phyloP scores from a whole-genome alignment of 495 filamentous ascomycete species.

The Aspergillus incahuasiensis region DNA sequence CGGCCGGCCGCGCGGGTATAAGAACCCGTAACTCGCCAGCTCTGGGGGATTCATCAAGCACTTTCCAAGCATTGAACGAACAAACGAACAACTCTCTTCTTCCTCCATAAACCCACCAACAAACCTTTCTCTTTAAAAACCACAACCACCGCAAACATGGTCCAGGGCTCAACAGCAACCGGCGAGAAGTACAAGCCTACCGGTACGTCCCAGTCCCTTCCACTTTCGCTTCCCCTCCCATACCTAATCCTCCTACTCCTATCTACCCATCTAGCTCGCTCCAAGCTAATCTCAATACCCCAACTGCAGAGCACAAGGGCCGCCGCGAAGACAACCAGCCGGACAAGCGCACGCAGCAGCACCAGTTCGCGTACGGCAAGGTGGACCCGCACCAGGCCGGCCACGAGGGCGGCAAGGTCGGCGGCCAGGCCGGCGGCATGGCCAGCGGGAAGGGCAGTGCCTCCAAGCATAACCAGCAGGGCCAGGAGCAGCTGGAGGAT shows the following conservation, averaged over 20 bases:
- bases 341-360: conserved; percentile 11
- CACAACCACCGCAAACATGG: neutral
- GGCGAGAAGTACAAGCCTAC: conserved; percentile 11
- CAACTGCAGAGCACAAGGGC: conserved; percentile 2
- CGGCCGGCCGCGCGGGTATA: neutral
- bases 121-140: neutral
- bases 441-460: conserved; percentile 4
- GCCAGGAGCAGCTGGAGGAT: neutral
- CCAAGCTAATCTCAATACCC: too few relatives aligned
- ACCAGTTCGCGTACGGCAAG: conserved; percentile 10
- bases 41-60: neutral
- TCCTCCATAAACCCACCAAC: neutral
- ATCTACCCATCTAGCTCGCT: too few relatives aligned
- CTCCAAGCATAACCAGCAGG: neutral
- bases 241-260: too few relatives aligned
- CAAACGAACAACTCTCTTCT: neutral
- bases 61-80: neutral
- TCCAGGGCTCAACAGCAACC: conserved; percentile 1
- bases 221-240: neutral
- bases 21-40: neutral
- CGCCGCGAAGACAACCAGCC: conserved; percentile 10
- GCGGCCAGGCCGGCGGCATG: conserved; percentile 1
- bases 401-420: conserved; percentile 5
- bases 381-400: conserved; percentile 8
- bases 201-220: neutral